phyloP scores from a whole-genome alignment of 2,329 filamentous ascomycete species.

The Aspergillus sp. region DNA sequence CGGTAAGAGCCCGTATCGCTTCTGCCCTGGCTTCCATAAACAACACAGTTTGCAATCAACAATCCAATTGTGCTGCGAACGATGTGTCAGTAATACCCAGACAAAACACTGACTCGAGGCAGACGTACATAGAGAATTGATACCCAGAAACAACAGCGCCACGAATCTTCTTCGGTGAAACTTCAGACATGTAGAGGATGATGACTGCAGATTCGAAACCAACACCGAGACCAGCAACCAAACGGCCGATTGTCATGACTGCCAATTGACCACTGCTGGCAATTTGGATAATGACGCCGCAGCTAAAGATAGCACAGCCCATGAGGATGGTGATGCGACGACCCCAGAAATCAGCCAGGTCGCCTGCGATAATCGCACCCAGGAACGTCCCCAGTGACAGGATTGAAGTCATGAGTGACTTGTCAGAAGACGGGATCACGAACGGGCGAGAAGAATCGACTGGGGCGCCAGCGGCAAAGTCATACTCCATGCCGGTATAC shows the following conservation, averaged over 20 bases:
- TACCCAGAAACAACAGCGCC: slow-evolving; percentile 77
- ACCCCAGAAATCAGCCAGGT: slow-evolving; percentile 72
- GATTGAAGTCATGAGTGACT: slow-evolving; percentile 72
- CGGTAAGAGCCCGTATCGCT: slow-evolving; percentile 69
- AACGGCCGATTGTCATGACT: slow-evolving; percentile 69
- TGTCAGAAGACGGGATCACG: slow-evolving; percentile 47
- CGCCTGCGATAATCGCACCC: slow-evolving; percentile 73
- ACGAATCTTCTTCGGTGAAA: slow-evolving; percentile 70
- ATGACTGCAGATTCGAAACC: slow-evolving; percentile 78
- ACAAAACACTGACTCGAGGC: too few species aligned
- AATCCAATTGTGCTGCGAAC: slow-evolving; percentile 65
- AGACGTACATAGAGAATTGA: slow-evolving; percentile 68
- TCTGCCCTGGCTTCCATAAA: slow-evolving; percentile 67
- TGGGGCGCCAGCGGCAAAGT: not conserved
- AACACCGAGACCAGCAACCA: slow-evolving; percentile 74
- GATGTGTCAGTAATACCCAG: not conserved
- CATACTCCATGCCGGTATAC: slow-evolving; percentile 1
- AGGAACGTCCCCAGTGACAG: slow-evolving; percentile 78
- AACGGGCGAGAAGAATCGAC: slow-evolving; percentile 28
- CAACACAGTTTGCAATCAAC: slow-evolving; percentile 70
- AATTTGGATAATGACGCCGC: slow-evolving; percentile 69
- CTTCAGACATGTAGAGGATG: slow-evolving; percentile 85
- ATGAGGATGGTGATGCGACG: slow-evolving; percentile 63
- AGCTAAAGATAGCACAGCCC: slow-evolving; percentile 69
- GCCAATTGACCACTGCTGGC: slow-evolving; percentile 48